These are phyloP conservation scores for Xylariales sp. DNA, from an alignment of 2,329 filamentous ascomycete genomes.

Conservation along the genomic window DNA sequence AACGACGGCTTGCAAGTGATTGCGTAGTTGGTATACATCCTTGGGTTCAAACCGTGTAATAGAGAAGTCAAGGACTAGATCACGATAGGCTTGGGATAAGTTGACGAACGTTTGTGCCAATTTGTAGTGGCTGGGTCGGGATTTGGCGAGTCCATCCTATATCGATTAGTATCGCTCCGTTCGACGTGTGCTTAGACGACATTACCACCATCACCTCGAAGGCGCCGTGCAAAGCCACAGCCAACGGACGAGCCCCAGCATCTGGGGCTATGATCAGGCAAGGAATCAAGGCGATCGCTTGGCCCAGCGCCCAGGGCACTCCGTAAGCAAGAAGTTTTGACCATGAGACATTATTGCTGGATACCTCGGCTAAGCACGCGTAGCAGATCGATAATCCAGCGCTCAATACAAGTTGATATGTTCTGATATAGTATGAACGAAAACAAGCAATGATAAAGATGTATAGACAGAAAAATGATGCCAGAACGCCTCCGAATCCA, in stretches of 20 bases:
- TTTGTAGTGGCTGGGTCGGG: slow-evolving; percentile 26
- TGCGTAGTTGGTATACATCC: slow-evolving; percentile 46
- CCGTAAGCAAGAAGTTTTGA: slow-evolving; percentile 46
- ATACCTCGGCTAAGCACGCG: slow-evolving; percentile 46
- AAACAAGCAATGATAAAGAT: slow-evolving; percentile 47
- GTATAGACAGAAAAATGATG: slow-evolving; percentile 49
- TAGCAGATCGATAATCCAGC: slow-evolving; percentile 53
- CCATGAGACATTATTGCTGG: slow-evolving; percentile 39
- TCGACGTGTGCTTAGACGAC: too few relatives aligned
- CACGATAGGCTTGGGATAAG: slow-evolving; percentile 50
- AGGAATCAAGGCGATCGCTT: slow-evolving; percentile 46
- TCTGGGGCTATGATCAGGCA: slow-evolving; percentile 48
- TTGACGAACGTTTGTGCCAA: slow-evolving; percentile 50
- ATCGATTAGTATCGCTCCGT: not conserved
- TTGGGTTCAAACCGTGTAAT: slow-evolving; percentile 46
- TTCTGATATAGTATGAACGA: slow-evolving; percentile 50
- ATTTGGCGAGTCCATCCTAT: slow-evolving; percentile 30
- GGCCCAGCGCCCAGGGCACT: slow-evolving; percentile 51
- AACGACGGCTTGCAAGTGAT: slow-evolving; percentile 51
- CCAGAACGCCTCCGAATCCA: slow-evolving; percentile 52
- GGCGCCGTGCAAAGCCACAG: slow-evolving; percentile 40
- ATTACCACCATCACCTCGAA: slow-evolving; percentile 43
- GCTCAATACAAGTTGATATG: slow-evolving; percentile 51
- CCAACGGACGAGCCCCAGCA: slow-evolving; percentile 49
- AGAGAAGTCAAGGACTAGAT: slow-evolving; percentile 53